phyloP scores from a whole-genome alignment of 306 rosid species.

The Lotus japonicus region DNA sequence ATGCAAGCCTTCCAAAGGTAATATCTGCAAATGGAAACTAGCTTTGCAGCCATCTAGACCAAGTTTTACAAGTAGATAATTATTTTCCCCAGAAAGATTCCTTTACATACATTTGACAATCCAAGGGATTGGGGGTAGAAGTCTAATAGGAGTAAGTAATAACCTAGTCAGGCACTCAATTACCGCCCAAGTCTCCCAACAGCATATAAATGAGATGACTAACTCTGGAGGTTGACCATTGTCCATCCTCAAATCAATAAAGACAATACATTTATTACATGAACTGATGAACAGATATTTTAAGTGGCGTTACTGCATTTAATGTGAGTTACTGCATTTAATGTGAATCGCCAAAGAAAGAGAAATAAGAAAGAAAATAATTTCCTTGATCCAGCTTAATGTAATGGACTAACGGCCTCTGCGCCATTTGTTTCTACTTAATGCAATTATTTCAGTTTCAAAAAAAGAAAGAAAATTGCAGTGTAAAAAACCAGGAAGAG shows the following conservation, averaged over 20 bases:
- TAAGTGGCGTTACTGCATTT: neutral
- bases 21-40: constrained; percentile 40
- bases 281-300: constrained; percentile 16
- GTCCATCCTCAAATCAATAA: constrained; percentile 48
- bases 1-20: constrained; percentile 22
- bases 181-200: constrained; percentile 40
- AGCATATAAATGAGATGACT: constrained; percentile 24
- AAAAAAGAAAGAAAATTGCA: neutral
- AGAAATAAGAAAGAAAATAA: too few relatives aligned
- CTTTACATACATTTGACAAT: neutral
- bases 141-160: too few relatives aligned
- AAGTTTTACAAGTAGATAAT: constrained; percentile 29
- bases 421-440: too few relatives aligned
- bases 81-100: constrained; percentile 27
- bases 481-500: neutral
- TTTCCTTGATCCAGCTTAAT: too few relatives aligned
- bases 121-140: constrained; percentile 27
- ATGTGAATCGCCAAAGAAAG: neutral
- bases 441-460: too few relatives aligned
- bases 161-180: constrained; percentile 36
- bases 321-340: neutral
- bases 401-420: too few relatives aligned
- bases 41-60: constrained; percentile 33
- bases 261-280: constrained; percentile 26
- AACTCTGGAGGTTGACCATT: constrained; percentile 33